Conservation (phyloP, 306 rosid genomes). For the Castanea sativa region DNA sequence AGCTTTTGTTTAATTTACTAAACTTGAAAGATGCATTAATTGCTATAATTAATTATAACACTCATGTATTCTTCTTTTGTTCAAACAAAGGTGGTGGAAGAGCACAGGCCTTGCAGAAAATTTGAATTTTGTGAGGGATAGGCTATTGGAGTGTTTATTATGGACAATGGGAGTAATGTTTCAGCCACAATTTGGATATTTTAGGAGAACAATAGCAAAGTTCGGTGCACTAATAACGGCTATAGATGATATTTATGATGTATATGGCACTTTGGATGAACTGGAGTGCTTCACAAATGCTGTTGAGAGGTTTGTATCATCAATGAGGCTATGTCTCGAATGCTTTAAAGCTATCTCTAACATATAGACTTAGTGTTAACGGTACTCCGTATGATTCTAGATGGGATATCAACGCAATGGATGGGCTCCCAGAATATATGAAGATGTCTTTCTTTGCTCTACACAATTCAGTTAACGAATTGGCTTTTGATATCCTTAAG, state of each 20-base stretch:
- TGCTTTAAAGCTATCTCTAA: no score
- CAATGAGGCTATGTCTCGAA: no score
- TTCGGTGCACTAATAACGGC: not conserved
- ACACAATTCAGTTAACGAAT: no score
- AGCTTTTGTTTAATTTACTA: no score
- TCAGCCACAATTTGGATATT: not conserved
- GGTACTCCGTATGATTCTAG: not conserved
- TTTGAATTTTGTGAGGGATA: slow-evolving; percentile 21
- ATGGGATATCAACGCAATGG: not conserved
- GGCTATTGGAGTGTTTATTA: slow-evolving; percentile 1
- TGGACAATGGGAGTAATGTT: not conserved
- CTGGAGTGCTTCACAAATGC: not conserved
- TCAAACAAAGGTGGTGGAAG: slow-evolving; percentile 9
- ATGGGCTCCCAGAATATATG: no score
- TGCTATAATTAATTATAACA: no score
- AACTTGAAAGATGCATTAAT: no score
- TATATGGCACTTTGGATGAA: not conserved
- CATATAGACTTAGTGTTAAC: not conserved
- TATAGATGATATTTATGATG: slow-evolving; percentile 4
- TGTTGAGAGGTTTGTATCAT: slow-evolving; percentile 2
- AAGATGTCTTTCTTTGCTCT: no score
- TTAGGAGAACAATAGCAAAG: not conserved
- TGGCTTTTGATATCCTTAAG: no score
- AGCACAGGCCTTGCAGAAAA: slow-evolving; percentile 2
- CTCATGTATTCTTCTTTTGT: no score